These are phyloP conservation scores for Trametes villosa DNA, from an alignment of 768 basidiomycete species.

Conservation along the genomic window DNA sequence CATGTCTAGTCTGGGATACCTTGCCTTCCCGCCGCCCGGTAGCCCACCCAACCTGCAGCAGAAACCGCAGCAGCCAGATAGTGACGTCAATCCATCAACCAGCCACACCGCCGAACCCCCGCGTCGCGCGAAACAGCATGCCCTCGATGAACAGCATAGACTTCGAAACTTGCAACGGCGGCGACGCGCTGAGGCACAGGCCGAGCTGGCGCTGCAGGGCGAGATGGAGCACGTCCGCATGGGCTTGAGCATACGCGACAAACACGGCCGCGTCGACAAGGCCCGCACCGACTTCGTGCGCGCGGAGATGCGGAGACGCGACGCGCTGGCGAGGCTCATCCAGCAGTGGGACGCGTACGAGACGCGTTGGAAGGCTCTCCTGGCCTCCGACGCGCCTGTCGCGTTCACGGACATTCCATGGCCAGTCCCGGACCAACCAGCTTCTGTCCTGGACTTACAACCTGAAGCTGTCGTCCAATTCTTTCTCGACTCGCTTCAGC, in stretches of 20 bases:
- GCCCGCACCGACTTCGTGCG: slow-evolving; percentile 53
- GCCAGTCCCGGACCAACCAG: slow-evolving; percentile 46
- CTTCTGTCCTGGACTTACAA: slow-evolving; percentile 40
- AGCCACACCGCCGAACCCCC: not conserved
- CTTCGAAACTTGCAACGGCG: slow-evolving; percentile 14
- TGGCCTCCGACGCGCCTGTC: slow-evolving; percentile 31
- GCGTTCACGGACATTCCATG: slow-evolving; percentile 66
- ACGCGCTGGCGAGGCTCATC: slow-evolving; percentile 43
- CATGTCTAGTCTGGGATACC: slow-evolving; percentile 10
- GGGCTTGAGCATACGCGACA: slow-evolving; percentile 59
- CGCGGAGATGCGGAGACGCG: slow-evolving; percentile 50
- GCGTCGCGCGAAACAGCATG: not conserved
- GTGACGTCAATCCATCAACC: not conserved
- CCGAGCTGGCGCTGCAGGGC: slow-evolving; percentile 47
- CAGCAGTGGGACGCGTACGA: slow-evolving; percentile 61
- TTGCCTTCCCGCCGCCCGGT: slow-evolving; percentile 16
- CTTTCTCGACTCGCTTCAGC: slow-evolving; percentile 48
- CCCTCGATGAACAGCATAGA: not conserved
- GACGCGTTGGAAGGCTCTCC: slow-evolving; percentile 49
- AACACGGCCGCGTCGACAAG: slow-evolving; percentile 51
- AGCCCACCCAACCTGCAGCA: not conserved
- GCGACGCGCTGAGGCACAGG: slow-evolving; percentile 39
- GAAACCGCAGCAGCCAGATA: not conserved
- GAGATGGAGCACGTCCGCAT: slow-evolving; percentile 65
- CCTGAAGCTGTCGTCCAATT: slow-evolving; percentile 50